A percentile compares a stretch with the other conserved stretches of the same genome.
phyloP scores from a whole-genome alignment of 2,329 filamentous ascomycete genomes.

The Aspergillus caelatus region DNA sequence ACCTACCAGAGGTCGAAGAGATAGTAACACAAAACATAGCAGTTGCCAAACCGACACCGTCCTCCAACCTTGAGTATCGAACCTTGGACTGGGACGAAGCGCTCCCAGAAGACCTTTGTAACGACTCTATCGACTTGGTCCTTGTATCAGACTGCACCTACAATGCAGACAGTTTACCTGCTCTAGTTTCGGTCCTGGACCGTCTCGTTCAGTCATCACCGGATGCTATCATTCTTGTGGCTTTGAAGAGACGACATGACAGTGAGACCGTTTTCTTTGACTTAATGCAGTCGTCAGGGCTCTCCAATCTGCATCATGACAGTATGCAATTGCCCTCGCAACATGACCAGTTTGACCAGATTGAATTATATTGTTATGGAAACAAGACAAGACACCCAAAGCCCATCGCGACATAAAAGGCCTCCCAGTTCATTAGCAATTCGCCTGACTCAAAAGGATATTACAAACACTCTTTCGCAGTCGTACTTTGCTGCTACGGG shows the following conservation, averaged over 20 bases:
- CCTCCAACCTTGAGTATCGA: constrained; percentile 50
- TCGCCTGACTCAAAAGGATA: neutral
- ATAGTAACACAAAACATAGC: constrained; percentile 61
- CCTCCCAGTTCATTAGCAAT: neutral
- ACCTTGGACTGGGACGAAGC: constrained; percentile 66
- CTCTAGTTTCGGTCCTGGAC: constrained; percentile 61
- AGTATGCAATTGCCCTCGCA: constrained; percentile 41
- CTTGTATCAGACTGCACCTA: constrained; percentile 74
- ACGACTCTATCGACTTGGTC: constrained; percentile 57
- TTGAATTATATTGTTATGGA: constrained; percentile 43
- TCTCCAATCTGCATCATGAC: constrained; percentile 36
- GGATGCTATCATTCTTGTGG: constrained; percentile 57
- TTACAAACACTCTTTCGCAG: neutral
- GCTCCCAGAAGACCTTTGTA: constrained; percentile 46
- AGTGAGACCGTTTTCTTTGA: constrained; percentile 69
- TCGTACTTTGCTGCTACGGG: neutral
- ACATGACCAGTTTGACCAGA: constrained; percentile 37
- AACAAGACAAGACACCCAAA: constrained; percentile 6
- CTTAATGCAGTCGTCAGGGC: constrained; percentile 52
- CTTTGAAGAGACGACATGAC: constrained; percentile 68
- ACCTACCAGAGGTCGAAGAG: constrained; percentile 65
- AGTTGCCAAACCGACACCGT: constrained; percentile 44
- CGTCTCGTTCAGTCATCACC: constrained; percentile 53
- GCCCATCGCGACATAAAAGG: neutral
- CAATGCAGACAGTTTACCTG: constrained; percentile 67